phyloP scores from a whole-genome alignment of 805 yeast genomes.

The Yamadazyma paraphyllophila region DNA sequence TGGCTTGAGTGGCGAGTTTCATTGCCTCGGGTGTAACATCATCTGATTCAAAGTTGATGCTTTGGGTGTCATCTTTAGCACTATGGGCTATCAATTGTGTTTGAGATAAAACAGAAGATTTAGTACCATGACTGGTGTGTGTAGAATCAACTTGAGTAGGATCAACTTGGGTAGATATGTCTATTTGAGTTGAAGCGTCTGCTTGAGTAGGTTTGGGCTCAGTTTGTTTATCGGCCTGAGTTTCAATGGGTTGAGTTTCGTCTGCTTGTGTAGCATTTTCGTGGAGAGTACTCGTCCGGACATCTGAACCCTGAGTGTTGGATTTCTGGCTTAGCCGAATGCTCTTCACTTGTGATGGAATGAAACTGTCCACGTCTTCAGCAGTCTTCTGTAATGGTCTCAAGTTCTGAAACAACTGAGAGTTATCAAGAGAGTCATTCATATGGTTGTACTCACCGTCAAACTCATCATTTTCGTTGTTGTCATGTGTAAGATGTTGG shows the following conservation, averaged over 20 bases:
- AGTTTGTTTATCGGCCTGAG: no score
- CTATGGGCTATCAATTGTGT: no score
- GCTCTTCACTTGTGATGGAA: slow-evolving; percentile 3
- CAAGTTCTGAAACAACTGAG: slow-evolving; percentile 13
- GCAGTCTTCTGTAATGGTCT: slow-evolving; percentile 3
- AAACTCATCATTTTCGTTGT: slow-evolving; percentile 13
- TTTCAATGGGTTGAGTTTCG: no score
- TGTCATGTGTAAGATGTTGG: no score
- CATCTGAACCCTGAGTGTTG: no score
- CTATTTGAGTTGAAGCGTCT: slow-evolving; percentile 3
- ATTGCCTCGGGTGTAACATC: slow-evolving; percentile 25
- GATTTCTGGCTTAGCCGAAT: no score
- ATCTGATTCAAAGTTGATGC: slow-evolving; percentile 23
- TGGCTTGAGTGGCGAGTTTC: slow-evolving; percentile 21
- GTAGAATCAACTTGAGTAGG: background rate
- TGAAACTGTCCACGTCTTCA: background rate
- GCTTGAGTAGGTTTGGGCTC: slow-evolving; percentile 2
- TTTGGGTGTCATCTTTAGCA: slow-evolving; percentile 5
- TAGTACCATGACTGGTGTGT: background rate
- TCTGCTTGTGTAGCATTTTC: background rate
- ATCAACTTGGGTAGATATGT: slow-evolving; percentile 3
- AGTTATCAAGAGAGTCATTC: slow-evolving; percentile 9
- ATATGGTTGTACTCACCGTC: background rate
- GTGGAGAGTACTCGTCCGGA: background rate
- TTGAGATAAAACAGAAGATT: no score